Conservation (phyloP, 2,329 filamentous ascomycete species). For the Bipolaris oryzae region DNA sequence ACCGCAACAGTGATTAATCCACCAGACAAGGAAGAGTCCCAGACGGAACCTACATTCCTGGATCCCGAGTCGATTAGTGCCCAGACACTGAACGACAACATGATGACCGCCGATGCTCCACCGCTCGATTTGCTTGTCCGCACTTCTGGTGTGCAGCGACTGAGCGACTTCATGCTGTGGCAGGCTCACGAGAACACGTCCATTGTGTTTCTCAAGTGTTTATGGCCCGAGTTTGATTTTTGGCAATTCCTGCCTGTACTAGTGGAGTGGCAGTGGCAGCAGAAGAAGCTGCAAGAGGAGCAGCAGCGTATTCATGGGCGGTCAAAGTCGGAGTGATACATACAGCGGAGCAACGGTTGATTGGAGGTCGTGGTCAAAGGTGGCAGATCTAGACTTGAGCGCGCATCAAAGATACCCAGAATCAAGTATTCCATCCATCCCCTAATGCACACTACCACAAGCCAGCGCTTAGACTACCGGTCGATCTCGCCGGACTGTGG, state of each 20-base stretch:
- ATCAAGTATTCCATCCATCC: slow-evolving; percentile 29
- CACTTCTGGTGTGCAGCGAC: slow-evolving; percentile 87
- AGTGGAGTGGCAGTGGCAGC: slow-evolving; percentile 81
- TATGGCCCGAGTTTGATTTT: slow-evolving; percentile 96
- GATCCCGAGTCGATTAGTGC: slow-evolving; percentile 89
- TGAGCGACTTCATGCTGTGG: slow-evolving; percentile 99
- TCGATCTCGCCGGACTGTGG: slow-evolving; percentile 9
- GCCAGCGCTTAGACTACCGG: slow-evolving; percentile 15
- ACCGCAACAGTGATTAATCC: slow-evolving; percentile 48
- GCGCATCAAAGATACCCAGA: slow-evolving; percentile 35
- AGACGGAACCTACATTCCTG: slow-evolving; percentile 46
- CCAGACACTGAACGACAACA: slow-evolving; percentile 80
- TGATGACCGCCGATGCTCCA: slow-evolving; percentile 84
- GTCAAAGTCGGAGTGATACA: slow-evolving; percentile 33
- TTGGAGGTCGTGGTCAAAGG: slow-evolving; percentile 9
- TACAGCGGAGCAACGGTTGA: slow-evolving; percentile 1
- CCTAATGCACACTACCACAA: slow-evolving; percentile 19
- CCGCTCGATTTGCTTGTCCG: slow-evolving; percentile 89
- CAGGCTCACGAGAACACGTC: slow-evolving; percentile 93
- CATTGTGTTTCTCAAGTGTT: slow-evolving; percentile 86
- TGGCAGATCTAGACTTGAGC: slow-evolving; percentile 17
- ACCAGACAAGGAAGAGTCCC: slow-evolving; percentile 40
- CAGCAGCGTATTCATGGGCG: slow-evolving; percentile 41
- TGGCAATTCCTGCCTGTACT: slow-evolving; percentile 92
- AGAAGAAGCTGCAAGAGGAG: slow-evolving; percentile 51